Base-by-base conservation (phyloP, 768 basidiomycete species). In the Rhizopogon salebrosus region DNA sequence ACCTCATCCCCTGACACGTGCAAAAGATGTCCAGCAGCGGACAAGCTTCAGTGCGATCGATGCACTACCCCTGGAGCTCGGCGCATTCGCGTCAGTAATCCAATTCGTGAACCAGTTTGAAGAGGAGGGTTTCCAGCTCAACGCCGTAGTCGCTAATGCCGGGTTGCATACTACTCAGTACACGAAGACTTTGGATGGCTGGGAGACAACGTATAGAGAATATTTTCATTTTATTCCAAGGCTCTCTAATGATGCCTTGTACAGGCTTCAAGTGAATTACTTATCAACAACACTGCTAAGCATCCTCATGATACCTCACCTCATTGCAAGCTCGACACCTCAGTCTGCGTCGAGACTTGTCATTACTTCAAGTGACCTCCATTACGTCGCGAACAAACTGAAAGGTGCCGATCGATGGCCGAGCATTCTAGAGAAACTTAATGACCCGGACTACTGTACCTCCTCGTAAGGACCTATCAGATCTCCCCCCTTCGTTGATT, bases 171-270 rank as follows among this genome's bases (percentile, higher is more conserved):
- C 34, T 1, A 1, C 0, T 0, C 34, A 49, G 1, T 71, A 71
- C 37, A 31, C 55, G 16, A 53, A 57, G 16, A 75, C 74, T 0
- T 36, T 54, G 1, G 80, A 82, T 54, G 78, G 75, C 3, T 82
- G 75, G 75, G 79, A 82, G 56, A 36, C 59, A 35, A 65, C 57
- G 80, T 79, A 55, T 20, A 62, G 59, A n/a, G 29, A 18, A 22
- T 38, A 48, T 27, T 8, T 41, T 52, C 24, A 16, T 18, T 9
- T 22, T 1, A 16, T 20, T 10, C 20, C 20, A 13, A 23, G 13
- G 3, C 16, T 35, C 9, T n/a, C 10, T 13, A 49, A 24, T 4
- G 8, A 36, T 38, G 52, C 31, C 23, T 22, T 13, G 7, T 41
- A 8, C 24, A 73, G 72, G 39, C 34, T 73, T 3, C 70, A 73